Conservation (phyloP, 2,329 filamentous ascomycete genomes). For the Talaromyces rugulosus region DNA sequence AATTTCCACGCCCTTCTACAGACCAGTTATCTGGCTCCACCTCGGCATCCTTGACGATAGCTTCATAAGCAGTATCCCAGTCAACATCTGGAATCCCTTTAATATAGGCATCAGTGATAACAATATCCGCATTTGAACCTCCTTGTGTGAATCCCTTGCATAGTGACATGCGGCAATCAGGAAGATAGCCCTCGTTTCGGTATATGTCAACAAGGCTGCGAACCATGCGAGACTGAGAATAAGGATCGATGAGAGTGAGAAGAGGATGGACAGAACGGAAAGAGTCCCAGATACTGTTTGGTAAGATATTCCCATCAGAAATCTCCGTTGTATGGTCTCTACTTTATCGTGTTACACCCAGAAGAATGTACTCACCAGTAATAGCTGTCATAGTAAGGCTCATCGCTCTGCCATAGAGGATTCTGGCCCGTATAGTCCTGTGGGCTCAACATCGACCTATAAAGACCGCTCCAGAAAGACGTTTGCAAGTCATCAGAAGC, state of each 20-base stretch:
- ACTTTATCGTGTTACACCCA: too few relatives aligned
- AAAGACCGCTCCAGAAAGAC: slow-evolving; percentile 70
- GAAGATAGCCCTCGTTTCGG: slow-evolving; percentile 64
- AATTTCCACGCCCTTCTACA: slow-evolving; percentile 64
- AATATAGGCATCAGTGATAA: slow-evolving; percentile 63
- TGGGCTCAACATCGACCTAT: slow-evolving; percentile 67
- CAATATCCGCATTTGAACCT: slow-evolving; percentile 68
- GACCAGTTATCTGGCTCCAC: slow-evolving; percentile 67
- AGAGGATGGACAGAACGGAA: slow-evolving; percentile 67
- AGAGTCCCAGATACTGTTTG: slow-evolving; percentile 60
- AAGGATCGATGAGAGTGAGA: slow-evolving; percentile 63
- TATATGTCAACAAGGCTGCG: slow-evolving; percentile 70
- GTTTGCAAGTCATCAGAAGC: slow-evolving; percentile 53
- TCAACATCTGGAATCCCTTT: slow-evolving; percentile 64
- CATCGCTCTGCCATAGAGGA: slow-evolving; percentile 59
- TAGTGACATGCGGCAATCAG: slow-evolving; percentile 72
- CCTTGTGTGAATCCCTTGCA: slow-evolving; percentile 72
- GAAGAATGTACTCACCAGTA: slow-evolving; percentile 53
- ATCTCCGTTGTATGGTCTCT: too few relatives aligned
- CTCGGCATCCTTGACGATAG: slow-evolving; percentile 68
- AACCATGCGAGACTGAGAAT: slow-evolving; percentile 62
- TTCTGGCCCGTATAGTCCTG: slow-evolving; percentile 74
- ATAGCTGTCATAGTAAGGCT: slow-evolving; percentile 71
- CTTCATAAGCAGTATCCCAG: slow-evolving; percentile 66
- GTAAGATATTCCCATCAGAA: too few relatives aligned